Evolutionary conservation across 2,329 filamentous ascomycete species (phyloP).

Genomic region (Paecilomyces fulvus): DNA sequence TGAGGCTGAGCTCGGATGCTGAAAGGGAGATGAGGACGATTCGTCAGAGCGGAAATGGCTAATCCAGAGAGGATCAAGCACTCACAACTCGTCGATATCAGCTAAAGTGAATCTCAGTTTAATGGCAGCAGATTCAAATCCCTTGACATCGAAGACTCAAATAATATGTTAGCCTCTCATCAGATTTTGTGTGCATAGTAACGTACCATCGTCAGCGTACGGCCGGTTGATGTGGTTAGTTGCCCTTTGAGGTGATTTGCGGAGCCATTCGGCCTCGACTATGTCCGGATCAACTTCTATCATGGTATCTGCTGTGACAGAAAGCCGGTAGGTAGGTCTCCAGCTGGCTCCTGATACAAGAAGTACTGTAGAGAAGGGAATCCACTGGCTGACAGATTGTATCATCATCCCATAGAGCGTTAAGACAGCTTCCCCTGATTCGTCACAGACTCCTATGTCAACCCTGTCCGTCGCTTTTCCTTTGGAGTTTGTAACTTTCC

Average conservation of each 20-base stretch:
- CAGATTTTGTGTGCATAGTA: conserved; percentile 1
- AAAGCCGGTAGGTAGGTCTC: conserved; percentile 26
- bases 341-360: conserved; percentile 34
- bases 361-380: conserved; percentile 32
- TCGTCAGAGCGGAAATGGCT: not conserved
- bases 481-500: conserved; percentile 39
- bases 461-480: conserved; percentile 32
- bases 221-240: conserved; percentile 39
- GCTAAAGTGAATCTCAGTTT: conserved; percentile 9
- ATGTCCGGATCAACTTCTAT: conserved; percentile 42
- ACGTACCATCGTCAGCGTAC: conserved; percentile 27
- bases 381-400: conserved; percentile 27
- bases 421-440: conserved; percentile 39
- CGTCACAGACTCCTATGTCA: conserved; percentile 41
- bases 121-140: conserved; percentile 1
- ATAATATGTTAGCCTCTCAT: not conserved
- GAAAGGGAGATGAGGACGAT: too few relatives aligned
- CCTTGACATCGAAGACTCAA: conserved; percentile 8
- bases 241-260: conserved; percentile 33
- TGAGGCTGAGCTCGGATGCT: conserved; percentile 1
- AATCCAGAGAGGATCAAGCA: not conserved
- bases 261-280: conserved; percentile 38
- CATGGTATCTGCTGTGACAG: conserved; percentile 33
- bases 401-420: conserved; percentile 37
- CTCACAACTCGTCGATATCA: conserved; percentile 11